Percentiles rank a stretch among this genome's conserved stretches.
Evolutionary conservation across 2,329 filamentous ascomycete genomes (phyloP).

Genomic region (Pseudogymnoascus sp.): DNA sequence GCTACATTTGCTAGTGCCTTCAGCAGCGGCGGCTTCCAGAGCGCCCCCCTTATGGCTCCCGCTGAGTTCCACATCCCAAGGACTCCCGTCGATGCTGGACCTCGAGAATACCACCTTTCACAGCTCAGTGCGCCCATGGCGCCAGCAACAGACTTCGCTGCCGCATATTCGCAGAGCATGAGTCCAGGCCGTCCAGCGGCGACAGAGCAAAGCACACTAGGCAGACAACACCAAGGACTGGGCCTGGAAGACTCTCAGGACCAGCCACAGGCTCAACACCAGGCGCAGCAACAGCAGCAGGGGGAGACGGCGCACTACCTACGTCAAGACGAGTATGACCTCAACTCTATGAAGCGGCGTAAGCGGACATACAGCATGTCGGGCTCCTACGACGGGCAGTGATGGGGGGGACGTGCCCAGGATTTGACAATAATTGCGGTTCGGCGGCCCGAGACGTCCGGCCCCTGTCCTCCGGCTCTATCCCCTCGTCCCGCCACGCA

Average conservation of each 20-base stretch:
- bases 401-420: background rate
- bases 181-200: conserved; percentile 14
- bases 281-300: conserved; percentile 19
- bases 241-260: conserved; percentile 16
- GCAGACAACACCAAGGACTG: conserved; percentile 3
- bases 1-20: conserved; percentile 34
- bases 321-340: background rate
- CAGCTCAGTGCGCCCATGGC: conserved; percentile 48
- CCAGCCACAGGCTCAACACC: conserved; percentile 16
- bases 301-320: conserved; percentile 22
- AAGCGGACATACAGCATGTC: conserved; percentile 11
- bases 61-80: conserved; percentile 43
- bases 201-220: conserved; percentile 17
- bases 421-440: background rate
- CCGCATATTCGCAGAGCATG: conserved; percentile 21
- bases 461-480: background rate
- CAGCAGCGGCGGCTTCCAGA: conserved; percentile 42
- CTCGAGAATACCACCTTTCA: conserved; percentile 41
- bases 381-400: conserved; percentile 8
- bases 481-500: background rate
- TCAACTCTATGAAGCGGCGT: conserved; percentile 4
- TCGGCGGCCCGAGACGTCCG: background rate
- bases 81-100: conserved; percentile 32
- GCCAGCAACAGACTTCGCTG: conserved; percentile 41
- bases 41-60: conserved; percentile 45